Evolutionary conservation across 1,284 basidiomycete species (phyloP).

Genomic region (Pholiota adiposa): DNA sequence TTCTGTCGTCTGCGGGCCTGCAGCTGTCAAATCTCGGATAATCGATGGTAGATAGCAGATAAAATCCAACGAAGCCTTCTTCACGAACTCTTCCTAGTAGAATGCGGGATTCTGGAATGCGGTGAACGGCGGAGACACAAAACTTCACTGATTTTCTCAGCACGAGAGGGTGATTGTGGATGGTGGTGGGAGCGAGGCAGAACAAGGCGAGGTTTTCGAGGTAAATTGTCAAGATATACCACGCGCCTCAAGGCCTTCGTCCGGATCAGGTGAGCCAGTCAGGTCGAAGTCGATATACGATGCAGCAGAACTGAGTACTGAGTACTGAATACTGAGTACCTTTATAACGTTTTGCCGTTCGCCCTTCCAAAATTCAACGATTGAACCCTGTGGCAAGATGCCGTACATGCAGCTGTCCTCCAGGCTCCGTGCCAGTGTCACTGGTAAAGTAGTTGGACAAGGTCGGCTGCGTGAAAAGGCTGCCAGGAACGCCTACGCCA

Average conservation of each 20-base stretch:
- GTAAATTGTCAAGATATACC: not conserved
- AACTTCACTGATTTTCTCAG: not conserved
- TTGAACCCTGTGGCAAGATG: not conserved
- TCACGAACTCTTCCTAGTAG: not conserved
- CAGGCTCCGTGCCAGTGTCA: not conserved
- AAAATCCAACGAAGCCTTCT: not conserved
- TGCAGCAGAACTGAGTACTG: not conserved
- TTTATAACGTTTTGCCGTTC: not conserved
- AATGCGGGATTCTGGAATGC: not conserved
- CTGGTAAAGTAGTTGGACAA: not conserved
- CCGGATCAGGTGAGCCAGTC: constrained; percentile 11
- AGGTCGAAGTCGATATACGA: not conserved
- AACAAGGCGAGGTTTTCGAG: not conserved
- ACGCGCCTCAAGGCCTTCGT: constrained; percentile 11
- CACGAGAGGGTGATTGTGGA: not conserved
- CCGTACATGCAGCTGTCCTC: not conserved
- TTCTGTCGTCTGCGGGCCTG: not conserved
- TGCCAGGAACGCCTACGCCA: not conserved
- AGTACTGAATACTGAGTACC: not conserved
- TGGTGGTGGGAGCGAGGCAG: constrained; percentile 5
- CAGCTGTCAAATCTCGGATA: not conserved
- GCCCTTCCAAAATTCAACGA: no score
- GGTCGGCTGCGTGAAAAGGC: not conserved
- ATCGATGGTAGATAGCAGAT: constrained; percentile 1
- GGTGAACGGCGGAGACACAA: not conserved